These are phyloP conservation scores for Aspergillus heteromorphus DNA, from an alignment of 495 filamentous ascomycete species.

Conservation along the genomic window DNA sequence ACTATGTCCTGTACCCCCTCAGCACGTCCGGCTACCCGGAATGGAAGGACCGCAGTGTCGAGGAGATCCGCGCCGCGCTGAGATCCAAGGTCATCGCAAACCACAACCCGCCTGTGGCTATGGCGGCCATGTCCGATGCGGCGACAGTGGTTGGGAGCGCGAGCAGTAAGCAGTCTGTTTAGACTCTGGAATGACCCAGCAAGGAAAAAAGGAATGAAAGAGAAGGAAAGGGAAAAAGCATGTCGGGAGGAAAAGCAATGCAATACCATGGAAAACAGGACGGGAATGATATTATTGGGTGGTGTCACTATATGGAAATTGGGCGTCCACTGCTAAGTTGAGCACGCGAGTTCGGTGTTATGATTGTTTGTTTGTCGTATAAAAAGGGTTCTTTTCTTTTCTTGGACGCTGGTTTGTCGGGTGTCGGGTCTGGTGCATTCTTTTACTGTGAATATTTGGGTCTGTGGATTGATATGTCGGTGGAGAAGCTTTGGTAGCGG, in stretches of 20 bases:
- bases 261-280: neutral
- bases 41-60: slow-evolving; percentile 57
- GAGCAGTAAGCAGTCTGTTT: slow-evolving; percentile 27
- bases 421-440: neutral
- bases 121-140: slow-evolving; percentile 19
- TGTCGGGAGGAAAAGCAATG: neutral
- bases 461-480: neutral
- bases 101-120: neutral
- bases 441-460: slow-evolving; percentile 5
- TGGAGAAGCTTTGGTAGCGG: neutral
- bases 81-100: slow-evolving; percentile 37
- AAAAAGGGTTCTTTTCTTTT: neutral
- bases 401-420: neutral
- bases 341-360: slow-evolving; percentile 32
- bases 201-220: no score
- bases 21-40: slow-evolving; percentile 50
- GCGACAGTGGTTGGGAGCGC: slow-evolving; percentile 21
- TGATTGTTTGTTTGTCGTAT: no score
- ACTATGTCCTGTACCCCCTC: slow-evolving; percentile 64
- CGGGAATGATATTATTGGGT: neutral
- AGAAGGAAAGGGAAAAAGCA: neutral
- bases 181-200: no score
- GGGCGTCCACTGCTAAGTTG: slow-evolving; percentile 11
- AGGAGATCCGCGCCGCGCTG: slow-evolving; percentile 54
- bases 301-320: slow-evolving; percentile 9